Evolutionary conservation across 306 rosid genomes (phyloP).

Genomic region (Phaseolus lunatus): DNA sequence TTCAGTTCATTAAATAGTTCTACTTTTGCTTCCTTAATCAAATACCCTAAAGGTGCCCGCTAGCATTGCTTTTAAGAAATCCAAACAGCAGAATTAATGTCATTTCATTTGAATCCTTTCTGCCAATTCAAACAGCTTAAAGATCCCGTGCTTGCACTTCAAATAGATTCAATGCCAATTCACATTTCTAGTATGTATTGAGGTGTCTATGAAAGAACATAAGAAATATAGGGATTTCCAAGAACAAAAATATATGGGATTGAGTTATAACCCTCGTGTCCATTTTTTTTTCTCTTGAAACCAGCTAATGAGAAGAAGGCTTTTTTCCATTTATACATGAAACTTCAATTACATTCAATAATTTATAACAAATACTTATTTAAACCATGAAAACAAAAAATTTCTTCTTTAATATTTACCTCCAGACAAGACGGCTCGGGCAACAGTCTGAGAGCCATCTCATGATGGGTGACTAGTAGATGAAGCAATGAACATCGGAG

Average conservation of each 20-base stretch:
- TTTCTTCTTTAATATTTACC: too few relatives aligned
- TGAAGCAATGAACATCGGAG: constrained; percentile 53
- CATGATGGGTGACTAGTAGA: constrained; percentile 52
- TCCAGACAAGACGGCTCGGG: constrained; percentile 45
- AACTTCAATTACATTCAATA: constrained; percentile 5
- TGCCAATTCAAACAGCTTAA: not conserved
- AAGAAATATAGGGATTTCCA: not conserved
- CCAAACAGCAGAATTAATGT: not conserved
- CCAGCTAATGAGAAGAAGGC: not conserved
- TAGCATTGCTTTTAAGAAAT: not conserved
- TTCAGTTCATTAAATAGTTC: not conserved
- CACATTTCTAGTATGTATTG: not conserved
- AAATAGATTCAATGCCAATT: too few relatives aligned
- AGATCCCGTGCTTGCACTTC: too few relatives aligned
- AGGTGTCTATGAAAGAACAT: not conserved
- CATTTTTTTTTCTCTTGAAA: constrained; percentile 27
- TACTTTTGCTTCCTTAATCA: not conserved
- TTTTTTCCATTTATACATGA: not conserved
- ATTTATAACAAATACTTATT: constrained; percentile 1
- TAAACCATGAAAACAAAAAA: constrained; percentile 15
- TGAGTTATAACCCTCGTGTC: constrained; percentile 14
- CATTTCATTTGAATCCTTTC: not conserved
- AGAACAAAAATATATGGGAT: not conserved
- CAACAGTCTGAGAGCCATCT: constrained; percentile 41
- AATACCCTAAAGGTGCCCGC: not conserved